These are phyloP conservation scores for Ochromonadaceae sp. DNA, from an alignment of 352 stramenopile species.

Conservation along the genomic window DNA sequence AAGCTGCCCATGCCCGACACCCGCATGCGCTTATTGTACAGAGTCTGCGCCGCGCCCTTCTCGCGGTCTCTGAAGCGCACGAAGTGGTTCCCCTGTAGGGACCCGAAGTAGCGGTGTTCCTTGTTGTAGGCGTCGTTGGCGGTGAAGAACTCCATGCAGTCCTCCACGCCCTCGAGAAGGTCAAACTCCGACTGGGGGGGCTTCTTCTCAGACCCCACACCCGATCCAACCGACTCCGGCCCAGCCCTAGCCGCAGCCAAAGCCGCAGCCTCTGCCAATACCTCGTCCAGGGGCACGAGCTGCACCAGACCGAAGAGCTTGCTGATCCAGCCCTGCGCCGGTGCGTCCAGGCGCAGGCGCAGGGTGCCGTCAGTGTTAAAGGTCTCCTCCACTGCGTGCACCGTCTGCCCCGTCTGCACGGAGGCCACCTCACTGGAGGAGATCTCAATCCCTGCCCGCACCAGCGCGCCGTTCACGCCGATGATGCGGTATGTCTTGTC, in stretches of 20 bases:
- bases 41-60: too few relatives aligned
- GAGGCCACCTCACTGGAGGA: not conserved
- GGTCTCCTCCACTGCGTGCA: not conserved
- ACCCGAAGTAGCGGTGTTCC: constrained; percentile 12
- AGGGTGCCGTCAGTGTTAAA: constrained; percentile 13
- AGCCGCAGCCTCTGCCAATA: not conserved
- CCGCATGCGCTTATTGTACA: too few relatives aligned
- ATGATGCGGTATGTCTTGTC: constrained; percentile 1
- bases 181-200: not conserved
- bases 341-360: not conserved
- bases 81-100: not conserved
- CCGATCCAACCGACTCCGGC: too few relatives aligned
- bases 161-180: not conserved
- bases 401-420: not conserved
- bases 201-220: too few relatives aligned
- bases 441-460: not conserved
- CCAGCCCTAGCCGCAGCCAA: not conserved
- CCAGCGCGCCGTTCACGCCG: not conserved
- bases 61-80: too few relatives aligned
- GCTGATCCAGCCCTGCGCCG: constrained; percentile 12
- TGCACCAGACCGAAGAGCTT: constrained; percentile 2
- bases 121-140: not conserved
- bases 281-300: not conserved
- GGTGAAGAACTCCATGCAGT: not conserved
- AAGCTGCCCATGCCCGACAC: too few relatives aligned